Evolutionary conservation across 2,329 filamentous ascomycete species (phyloP).

Genomic region (Colletotrichum zoysiae): DNA sequence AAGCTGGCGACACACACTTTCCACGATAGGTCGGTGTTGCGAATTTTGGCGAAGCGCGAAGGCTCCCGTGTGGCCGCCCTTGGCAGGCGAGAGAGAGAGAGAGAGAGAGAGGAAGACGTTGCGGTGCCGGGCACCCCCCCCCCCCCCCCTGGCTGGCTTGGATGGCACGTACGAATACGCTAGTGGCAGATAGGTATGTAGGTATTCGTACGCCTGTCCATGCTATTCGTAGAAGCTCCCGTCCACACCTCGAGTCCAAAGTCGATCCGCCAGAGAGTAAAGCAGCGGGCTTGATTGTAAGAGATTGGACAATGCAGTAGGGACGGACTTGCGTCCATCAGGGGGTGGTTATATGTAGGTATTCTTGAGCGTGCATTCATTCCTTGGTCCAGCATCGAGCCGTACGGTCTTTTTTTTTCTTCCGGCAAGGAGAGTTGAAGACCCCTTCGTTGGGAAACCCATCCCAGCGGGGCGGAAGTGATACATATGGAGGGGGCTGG

Average conservation of each 20-base stretch:
- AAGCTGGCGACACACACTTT: background rate
- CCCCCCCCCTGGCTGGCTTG: conserved; percentile 14
- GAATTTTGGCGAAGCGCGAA: conserved; percentile 14
- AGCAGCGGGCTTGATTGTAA: background rate
- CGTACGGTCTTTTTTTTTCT: background rate
- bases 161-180: too few relatives aligned
- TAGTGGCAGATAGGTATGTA: too few relatives aligned
- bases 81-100: background rate
- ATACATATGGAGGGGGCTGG: too few relatives aligned
- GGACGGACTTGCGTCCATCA: background rate
- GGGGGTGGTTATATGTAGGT: background rate
- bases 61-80: background rate
- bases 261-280: background rate
- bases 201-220: background rate
- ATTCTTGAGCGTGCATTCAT: too few relatives aligned
- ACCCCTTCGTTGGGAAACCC: background rate
- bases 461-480: background rate
- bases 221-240: background rate
- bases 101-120: background rate
- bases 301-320: background rate
- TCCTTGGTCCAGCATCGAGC: background rate
- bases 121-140: background rate
- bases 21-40: conserved; percentile 32
- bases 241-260: background rate
- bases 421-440: background rate